Evolutionary conservation across 2,329 filamentous ascomycete species (phyloP).

Genomic region (Colletotrichum lini): DNA sequence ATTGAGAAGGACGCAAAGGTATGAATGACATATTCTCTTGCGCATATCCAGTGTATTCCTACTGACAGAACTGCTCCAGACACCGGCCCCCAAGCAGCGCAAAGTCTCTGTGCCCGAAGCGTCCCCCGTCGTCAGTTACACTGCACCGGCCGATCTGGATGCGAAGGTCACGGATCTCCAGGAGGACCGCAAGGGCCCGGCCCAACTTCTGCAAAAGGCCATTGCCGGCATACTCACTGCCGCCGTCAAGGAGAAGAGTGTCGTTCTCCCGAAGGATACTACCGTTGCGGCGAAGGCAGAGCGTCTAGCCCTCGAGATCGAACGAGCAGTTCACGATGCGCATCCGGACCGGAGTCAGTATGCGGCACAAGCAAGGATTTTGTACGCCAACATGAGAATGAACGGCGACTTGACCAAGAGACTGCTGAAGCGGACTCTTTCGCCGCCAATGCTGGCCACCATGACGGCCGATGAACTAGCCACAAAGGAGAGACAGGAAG

Average conservation of each 20-base stretch:
- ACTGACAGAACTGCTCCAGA: constrained; percentile 49
- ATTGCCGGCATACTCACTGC: constrained; percentile 76
- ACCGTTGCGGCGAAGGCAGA: constrained; percentile 76
- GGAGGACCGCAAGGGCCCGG: constrained; percentile 76
- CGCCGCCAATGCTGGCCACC: constrained; percentile 82
- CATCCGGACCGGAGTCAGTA: constrained; percentile 69
- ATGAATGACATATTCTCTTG: constrained; percentile 47
- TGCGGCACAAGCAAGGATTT: constrained; percentile 77
- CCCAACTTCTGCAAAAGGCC: constrained; percentile 78
- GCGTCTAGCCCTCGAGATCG: constrained; percentile 82
- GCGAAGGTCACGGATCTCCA: constrained; percentile 69
- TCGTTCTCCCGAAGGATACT: constrained; percentile 74
- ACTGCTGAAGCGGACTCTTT: constrained; percentile 80
- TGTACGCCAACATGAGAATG: constrained; percentile 90
- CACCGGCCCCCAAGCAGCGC: constrained; percentile 63
- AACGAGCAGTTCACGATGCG: constrained; percentile 76
- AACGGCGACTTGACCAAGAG: constrained; percentile 84
- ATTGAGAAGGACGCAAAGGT: constrained; percentile 68
- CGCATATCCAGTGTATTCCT: not conserved
- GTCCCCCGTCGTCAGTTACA: constrained; percentile 59
- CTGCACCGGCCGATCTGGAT: constrained; percentile 66
- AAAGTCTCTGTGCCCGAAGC: constrained; percentile 68
- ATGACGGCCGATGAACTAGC: constrained; percentile 95
- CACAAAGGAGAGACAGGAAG: constrained; percentile 87
- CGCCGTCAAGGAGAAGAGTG: constrained; percentile 76